These are phyloP conservation scores for Metschnikowia hibisci DNA, from an alignment of 805 yeast genomes.

Conservation along the genomic window DNA sequence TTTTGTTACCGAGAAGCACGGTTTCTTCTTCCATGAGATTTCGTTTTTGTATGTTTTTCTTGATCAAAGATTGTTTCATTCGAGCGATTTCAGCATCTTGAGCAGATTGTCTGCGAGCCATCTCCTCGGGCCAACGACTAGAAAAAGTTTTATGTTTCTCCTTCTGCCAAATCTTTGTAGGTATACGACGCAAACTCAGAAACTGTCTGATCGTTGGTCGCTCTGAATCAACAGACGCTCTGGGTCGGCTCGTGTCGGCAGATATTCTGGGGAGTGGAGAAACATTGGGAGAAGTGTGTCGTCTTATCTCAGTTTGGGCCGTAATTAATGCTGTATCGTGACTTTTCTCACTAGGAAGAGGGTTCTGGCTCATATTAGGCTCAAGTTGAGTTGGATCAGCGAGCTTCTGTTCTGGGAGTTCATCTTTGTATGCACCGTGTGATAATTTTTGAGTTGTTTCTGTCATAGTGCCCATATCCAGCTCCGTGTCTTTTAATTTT, in stretches of 20 bases:
- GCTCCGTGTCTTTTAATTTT: conserved; percentile 11
- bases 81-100: conserved; percentile 44
- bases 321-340: neutral
- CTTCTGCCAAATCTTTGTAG: conserved; percentile 9
- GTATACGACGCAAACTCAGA: conserved; percentile 11
- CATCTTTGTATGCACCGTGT: neutral
- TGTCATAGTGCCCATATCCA: conserved; percentile 13
- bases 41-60: conserved; percentile 39
- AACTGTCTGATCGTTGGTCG: conserved; percentile 10
- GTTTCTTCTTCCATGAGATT: conserved; percentile 47
- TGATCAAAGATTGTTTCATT: conserved; percentile 47
- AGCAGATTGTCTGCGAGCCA: conserved; percentile 5
- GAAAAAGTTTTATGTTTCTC: neutral
- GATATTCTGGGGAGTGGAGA: conserved; percentile 3
- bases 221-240: conserved; percentile 4
- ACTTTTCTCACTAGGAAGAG: neutral
- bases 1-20: conserved; percentile 74
- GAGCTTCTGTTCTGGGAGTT: neutral
- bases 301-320: neutral
- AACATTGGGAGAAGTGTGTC: conserved; percentile 10
- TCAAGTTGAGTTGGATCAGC: neutral
- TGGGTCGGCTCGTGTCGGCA: neutral
- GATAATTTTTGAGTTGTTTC: conserved; percentile 4
- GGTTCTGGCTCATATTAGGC: neutral
- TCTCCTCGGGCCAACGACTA: conserved; percentile 1